Conservation (phyloP, 2,329 filamentous ascomycete genomes). For the Escovopsis sp. region DNA sequence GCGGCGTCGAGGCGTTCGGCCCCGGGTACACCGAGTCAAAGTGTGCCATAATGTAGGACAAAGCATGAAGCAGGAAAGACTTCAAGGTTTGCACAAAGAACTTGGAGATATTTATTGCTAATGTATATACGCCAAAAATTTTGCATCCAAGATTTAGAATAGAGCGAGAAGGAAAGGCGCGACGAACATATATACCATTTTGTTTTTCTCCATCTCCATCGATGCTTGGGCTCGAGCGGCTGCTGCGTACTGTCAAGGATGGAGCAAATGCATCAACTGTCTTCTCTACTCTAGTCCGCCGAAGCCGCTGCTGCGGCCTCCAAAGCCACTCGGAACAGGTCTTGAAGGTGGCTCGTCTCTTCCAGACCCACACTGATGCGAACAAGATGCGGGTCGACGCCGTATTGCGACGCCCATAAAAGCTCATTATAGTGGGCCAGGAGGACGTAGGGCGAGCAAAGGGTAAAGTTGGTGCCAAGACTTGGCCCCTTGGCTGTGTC, state of each 20-base stretch:
- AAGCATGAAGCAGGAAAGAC: too few species aligned
- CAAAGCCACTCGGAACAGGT: constrained; percentile 55
- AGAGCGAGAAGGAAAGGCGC: too few species aligned
- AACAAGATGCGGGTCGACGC: constrained; percentile 67
- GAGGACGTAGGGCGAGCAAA: constrained; percentile 81
- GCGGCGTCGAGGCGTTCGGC: constrained; percentile 59
- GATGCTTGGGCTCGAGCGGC: too few species aligned
- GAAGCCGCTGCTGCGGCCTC: constrained; percentile 29
- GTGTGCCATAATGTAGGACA: constrained; percentile 44
- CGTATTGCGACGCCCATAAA: constrained; percentile 74
- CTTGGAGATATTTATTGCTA: too few species aligned
- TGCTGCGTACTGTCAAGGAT: too few species aligned
- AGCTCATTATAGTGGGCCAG: constrained; percentile 85
- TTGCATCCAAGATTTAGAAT: too few species aligned
- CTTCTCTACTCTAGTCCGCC: neutral
- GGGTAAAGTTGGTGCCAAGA: constrained; percentile 90
- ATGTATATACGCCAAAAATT: too few species aligned
- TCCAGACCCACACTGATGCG: constrained; percentile 85
- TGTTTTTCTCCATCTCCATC: too few species aligned
- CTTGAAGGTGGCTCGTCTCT: constrained; percentile 50
- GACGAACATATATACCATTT: too few species aligned
- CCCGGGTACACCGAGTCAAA: constrained; percentile 44
- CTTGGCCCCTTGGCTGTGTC: constrained; percentile 89
- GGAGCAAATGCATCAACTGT: neutral
- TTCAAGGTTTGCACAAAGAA: too few species aligned